Percentiles rank a stretch among this genome's conserved stretches.
Conservation (phyloP, 2,329 filamentous ascomycete species). For the Colletotrichum noveboracense region DNA sequence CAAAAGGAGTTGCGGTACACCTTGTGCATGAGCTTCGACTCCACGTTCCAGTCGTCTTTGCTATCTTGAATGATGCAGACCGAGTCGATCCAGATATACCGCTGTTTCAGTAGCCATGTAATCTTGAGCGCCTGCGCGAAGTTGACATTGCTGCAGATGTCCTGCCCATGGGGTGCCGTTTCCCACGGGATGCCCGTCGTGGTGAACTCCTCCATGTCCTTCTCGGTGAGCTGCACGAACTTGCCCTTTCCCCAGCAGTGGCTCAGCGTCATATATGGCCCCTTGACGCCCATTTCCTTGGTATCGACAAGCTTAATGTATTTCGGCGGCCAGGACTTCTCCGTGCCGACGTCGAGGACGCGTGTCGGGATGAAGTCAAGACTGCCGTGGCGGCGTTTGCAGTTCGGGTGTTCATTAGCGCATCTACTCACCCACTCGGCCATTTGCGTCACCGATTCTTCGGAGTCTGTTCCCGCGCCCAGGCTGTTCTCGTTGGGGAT, state of each 20-base stretch:
- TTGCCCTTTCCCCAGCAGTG: slow-evolving; percentile 25
- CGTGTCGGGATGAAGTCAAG: slow-evolving; percentile 13
- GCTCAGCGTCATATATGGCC: slow-evolving; percentile 22
- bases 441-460: neutral
- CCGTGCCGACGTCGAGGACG: slow-evolving; percentile 15
- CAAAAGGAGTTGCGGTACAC: slow-evolving; percentile 19
- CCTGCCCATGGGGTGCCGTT: neutral
- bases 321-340: neutral
- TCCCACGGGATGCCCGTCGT: neutral
- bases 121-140: slow-evolving; percentile 26
- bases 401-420: neutral
- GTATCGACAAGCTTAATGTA: slow-evolving; percentile 1
- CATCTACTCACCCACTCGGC: slow-evolving; percentile 17
- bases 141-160: slow-evolving; percentile 2
- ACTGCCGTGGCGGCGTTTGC: neutral
- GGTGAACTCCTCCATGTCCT: neutral
- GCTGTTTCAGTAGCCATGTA: slow-evolving; percentile 13
- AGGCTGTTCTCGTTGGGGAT: neutral
- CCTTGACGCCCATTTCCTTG: neutral
- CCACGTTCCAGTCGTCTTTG: slow-evolving; percentile 20
- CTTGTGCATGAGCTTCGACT: slow-evolving; percentile 18
- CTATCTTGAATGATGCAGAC: slow-evolving; percentile 28
- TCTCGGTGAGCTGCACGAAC: slow-evolving; percentile 1
- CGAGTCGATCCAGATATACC: slow-evolving; percentile 31
- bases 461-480: neutral